A percentile compares a stretch with the other conserved stretches of the same genome.
Evolutionary conservation across 257 asterid species (phyloP).

Genomic region (Solanum rostratum): DNA sequence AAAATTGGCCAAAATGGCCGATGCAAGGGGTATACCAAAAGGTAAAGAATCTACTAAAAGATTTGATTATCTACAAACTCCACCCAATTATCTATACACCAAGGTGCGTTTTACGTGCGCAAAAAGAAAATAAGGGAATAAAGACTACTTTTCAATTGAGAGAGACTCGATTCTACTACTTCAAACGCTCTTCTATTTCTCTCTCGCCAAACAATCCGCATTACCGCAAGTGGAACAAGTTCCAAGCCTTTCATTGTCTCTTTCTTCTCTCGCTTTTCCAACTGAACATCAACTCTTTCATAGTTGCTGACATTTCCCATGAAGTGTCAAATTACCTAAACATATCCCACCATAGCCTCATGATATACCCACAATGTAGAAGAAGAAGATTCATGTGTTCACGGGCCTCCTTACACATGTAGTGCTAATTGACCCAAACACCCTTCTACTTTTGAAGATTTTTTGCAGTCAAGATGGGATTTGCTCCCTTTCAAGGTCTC

Average conservation of each 20-base stretch:
- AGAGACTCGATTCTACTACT: neutral
- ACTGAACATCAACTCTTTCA: neutral
- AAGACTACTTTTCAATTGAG: neutral
- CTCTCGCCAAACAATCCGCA: neutral
- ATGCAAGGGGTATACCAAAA: neutral
- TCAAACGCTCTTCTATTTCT: neutral
- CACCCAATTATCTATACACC: neutral
- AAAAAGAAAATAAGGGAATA: neutral
- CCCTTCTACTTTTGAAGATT: neutral
- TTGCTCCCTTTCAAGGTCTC: no score
- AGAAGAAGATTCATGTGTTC: neutral
- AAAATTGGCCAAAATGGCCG: neutral
- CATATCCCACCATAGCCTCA: neutral
- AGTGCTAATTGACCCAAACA: neutral
- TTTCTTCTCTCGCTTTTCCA: neutral
- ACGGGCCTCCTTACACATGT: neutral
- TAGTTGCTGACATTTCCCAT: neutral
- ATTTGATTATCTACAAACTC: neutral
- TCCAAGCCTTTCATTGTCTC: neutral
- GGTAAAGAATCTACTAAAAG: neutral
- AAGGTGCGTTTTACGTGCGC: neutral
- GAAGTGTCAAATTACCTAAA: neutral
- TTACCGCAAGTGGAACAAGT: neutral
- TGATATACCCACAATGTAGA: neutral
- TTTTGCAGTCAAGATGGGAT: neutral